Percentiles rank a stretch among this genome's conserved stretches.
phyloP scores from a whole-genome alignment of 2,329 filamentous ascomycete species.

The Huntiella decipiens region DNA sequence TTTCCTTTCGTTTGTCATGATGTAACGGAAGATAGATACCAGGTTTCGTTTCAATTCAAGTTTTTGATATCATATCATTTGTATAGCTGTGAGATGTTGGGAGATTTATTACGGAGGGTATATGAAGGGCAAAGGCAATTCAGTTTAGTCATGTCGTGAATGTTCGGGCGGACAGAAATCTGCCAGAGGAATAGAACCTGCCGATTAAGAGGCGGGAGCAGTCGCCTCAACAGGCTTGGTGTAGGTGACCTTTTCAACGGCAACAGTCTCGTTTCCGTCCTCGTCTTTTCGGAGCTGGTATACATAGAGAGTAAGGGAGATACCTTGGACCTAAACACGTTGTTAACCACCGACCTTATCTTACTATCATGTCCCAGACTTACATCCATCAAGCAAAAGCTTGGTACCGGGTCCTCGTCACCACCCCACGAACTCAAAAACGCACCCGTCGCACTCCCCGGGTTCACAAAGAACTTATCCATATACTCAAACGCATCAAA shows the following conservation, averaged over 20 bases:
- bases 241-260: conserved; percentile 72
- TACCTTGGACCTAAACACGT: conserved; percentile 63
- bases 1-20: conserved; percentile 6
- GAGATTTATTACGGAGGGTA: too few relatives aligned
- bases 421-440: conserved; percentile 38
- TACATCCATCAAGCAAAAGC: conserved; percentile 96
- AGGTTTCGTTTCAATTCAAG: conserved; percentile 4
- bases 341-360: not conserved
- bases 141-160: not conserved
- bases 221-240: conserved; percentile 52
- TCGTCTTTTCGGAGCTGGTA: conserved; percentile 68
- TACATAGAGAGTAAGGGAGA: conserved; percentile 87
- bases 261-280: conserved; percentile 59
- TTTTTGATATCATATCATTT: conserved; percentile 1
- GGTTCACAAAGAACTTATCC: conserved; percentile 57
- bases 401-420: conserved; percentile 60
- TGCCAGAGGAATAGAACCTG: not conserved
- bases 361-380: conserved; percentile 22
- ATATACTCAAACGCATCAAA: conserved; percentile 57
- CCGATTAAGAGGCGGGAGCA: conserved; percentile 27
- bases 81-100: too few relatives aligned
- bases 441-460: conserved; percentile 46
- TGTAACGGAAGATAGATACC: conserved; percentile 7
- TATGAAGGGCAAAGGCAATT: too few relatives aligned
- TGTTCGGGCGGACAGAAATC: not conserved